Evolutionary conservation across 805 yeast genomes (phyloP).

Genomic region (Wickerhamiella brachini): DNA sequence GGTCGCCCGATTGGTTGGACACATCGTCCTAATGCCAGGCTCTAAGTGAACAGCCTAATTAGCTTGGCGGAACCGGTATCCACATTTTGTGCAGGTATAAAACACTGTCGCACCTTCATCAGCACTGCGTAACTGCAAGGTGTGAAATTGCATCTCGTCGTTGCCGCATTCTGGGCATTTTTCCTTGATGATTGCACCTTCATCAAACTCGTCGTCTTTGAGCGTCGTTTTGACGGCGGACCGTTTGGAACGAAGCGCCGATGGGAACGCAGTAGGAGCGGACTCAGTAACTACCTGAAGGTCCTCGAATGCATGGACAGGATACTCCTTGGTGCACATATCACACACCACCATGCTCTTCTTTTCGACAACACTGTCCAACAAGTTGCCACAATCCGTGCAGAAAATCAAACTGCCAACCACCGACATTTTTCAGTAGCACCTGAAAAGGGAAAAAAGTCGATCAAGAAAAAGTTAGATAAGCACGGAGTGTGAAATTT

Average conservation of each 20-base stretch:
- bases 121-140: constrained; percentile 90
- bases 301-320: constrained; percentile 45
- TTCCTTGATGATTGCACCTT: constrained; percentile 94
- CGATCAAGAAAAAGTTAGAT: constrained; percentile 6
- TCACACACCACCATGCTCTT: constrained; percentile 41
- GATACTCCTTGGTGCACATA: constrained; percentile 33
- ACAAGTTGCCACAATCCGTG: constrained; percentile 77
- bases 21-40: too few relatives aligned
- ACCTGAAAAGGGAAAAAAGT: background rate
- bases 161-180: constrained; percentile 98
- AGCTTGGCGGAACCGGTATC: constrained; percentile 87
- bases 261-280: constrained; percentile 88
- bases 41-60: too few relatives aligned
- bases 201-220: constrained; percentile 65
- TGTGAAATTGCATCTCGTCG: constrained; percentile 97
- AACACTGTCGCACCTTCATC: constrained; percentile 99
- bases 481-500: background rate
- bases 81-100: constrained; percentile 89
- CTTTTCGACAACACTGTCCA: constrained; percentile 49
- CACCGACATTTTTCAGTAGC: constrained; percentile 58
- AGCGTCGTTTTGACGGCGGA: constrained; percentile 83
- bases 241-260: constrained; percentile 60
- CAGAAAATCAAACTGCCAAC: constrained; percentile 95
- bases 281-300: constrained; percentile 79
- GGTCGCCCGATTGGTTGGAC: too few relatives aligned